phyloP scores from a whole-genome alignment of 306 rosid species.

The Pterocarpus santalinus region DNA sequence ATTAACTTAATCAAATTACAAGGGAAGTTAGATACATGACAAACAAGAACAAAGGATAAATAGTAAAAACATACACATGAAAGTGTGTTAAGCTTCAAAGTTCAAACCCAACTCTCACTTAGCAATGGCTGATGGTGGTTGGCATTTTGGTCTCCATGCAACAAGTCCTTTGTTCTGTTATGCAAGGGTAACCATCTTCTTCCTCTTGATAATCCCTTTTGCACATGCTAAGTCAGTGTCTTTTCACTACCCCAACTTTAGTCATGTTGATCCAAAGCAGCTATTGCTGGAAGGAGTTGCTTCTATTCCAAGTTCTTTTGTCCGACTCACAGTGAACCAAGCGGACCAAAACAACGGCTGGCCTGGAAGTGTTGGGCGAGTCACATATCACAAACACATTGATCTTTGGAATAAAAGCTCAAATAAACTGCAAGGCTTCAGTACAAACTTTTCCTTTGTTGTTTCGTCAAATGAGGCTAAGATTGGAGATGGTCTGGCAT shows the following conservation, averaged over 20 bases:
- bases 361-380: constrained; percentile 34
- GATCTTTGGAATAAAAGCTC: constrained; percentile 48
- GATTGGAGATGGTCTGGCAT: constrained; percentile 57
- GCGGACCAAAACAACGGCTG: fast-evolving
- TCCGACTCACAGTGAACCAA: constrained; percentile 18
- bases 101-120: background rate
- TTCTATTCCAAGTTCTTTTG: background rate
- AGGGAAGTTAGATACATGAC: background rate
- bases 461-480: constrained; percentile 32
- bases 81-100: background rate
- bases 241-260: constrained; percentile 1
- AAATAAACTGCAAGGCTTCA: constrained; percentile 26
- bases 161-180: background rate
- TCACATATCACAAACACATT: constrained; percentile 13
- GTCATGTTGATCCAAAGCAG: background rate
- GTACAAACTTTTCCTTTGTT: constrained; percentile 47
- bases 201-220: constrained; percentile 2
- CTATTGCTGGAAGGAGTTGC: constrained; percentile 11
- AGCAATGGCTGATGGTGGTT: background rate
- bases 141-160: background rate
- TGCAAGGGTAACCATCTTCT: background rate
- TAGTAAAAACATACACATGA: background rate
- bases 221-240: background rate
- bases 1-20: too few relatives aligned
- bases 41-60: background rate